Evolutionary conservation across 108 stramenopile genomes (phyloP).

Genomic region (Asterionellopsis glacialis): DNA sequence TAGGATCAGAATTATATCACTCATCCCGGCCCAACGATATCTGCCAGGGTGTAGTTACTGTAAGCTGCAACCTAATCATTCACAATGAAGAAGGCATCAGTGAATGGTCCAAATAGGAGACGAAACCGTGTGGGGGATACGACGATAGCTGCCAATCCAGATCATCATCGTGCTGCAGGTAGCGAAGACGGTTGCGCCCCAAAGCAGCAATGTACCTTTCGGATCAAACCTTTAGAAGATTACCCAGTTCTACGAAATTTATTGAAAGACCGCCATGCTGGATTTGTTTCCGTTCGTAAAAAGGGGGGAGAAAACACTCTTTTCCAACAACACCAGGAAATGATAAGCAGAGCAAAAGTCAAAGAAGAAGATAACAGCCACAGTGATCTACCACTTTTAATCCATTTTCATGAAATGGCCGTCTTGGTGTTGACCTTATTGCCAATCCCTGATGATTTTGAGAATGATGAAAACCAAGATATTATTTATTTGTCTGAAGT

Average conservation of each 20-base stretch:
- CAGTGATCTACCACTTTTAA: background rate
- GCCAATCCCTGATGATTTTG: background rate
- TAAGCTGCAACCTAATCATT: background rate
- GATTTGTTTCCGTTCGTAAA: background rate
- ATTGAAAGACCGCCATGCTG: background rate
- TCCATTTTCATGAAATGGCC: slow-evolving; percentile 10
- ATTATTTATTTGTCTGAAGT: slow-evolving; percentile 6
- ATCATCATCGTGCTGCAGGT: slow-evolving; percentile 8
- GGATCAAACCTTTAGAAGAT: slow-evolving; percentile 3
- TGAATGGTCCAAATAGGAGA: slow-evolving; percentile 10
- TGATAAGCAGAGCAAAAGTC: background rate
- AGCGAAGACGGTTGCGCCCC: background rate
- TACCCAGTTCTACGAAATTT: background rate
- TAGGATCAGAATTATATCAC: too few relatives aligned
- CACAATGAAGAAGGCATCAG: slow-evolving; percentile 3
- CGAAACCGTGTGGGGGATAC: slow-evolving; percentile 7
- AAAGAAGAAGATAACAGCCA: background rate
- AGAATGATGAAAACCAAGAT: background rate
- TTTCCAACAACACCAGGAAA: background rate
- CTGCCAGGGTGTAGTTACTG: too few relatives aligned
- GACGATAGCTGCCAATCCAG: slow-evolving; percentile 15
- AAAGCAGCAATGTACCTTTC: background rate
- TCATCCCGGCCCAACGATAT: too few relatives aligned
- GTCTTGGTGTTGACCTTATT: background rate
- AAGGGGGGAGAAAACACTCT: background rate